These are phyloP conservation scores for Epichloe brachyelytri DNA, from an alignment of 2,329 filamentous ascomycete genomes.

Conservation along the genomic window DNA sequence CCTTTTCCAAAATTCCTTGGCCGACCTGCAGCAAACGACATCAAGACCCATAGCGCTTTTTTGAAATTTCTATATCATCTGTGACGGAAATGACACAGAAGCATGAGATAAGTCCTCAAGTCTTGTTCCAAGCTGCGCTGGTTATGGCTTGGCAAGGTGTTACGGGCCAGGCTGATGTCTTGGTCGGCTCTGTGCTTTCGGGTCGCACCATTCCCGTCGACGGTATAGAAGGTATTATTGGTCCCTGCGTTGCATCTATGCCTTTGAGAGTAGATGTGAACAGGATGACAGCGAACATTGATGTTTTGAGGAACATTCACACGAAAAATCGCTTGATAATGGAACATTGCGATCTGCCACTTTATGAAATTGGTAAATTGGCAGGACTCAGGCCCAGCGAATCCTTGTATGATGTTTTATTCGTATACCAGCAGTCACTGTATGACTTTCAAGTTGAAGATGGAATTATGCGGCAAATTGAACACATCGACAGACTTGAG, in stretches of 20 bases:
- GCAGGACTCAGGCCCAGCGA: slow-evolving; percentile 41
- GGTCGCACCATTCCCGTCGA: slow-evolving; percentile 62
- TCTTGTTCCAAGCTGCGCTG: slow-evolving; percentile 63
- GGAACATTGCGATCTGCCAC: slow-evolving; percentile 47
- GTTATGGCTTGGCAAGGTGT: slow-evolving; percentile 53
- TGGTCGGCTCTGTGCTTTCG: slow-evolving; percentile 70
- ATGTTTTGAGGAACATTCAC: slow-evolving; percentile 54
- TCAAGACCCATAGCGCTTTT: neutral
- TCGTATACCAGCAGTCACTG: slow-evolving; percentile 74
- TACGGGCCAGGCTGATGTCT: slow-evolving; percentile 50
- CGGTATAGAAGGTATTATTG: slow-evolving; percentile 59
- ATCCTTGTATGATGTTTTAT: slow-evolving; percentile 60
- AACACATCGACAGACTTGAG: slow-evolving; percentile 60
- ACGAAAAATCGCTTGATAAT: slow-evolving; percentile 52
- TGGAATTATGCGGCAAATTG: slow-evolving; percentile 36
- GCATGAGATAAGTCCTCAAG: slow-evolving; percentile 47
- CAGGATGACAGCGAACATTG: slow-evolving; percentile 35
- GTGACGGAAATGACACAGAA: slow-evolving; percentile 22
- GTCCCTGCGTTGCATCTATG: slow-evolving; percentile 66
- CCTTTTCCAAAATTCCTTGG: slow-evolving; percentile 39
- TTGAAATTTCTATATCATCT: slow-evolving; percentile 9
- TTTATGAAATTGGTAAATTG: slow-evolving; percentile 56
- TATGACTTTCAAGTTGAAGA: slow-evolving; percentile 18
- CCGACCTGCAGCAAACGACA: slow-evolving; percentile 8
- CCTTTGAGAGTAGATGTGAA: slow-evolving; percentile 55